Evolutionary conservation across 176 grass and related monocot genomes (phyloP).

Genomic region (Carex scoparia): DNA sequence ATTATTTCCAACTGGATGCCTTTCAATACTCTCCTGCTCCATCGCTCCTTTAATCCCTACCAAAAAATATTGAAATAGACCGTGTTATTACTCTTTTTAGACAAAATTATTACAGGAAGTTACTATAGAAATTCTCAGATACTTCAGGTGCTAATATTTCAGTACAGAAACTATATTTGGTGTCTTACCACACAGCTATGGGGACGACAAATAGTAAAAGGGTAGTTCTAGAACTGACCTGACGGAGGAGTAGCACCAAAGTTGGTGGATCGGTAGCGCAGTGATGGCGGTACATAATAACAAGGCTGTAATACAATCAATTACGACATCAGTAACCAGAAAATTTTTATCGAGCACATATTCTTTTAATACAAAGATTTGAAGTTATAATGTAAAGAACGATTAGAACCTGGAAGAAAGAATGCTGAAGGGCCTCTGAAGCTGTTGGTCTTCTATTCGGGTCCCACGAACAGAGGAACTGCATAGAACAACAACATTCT

Average conservation of each 20-base stretch:
- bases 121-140: not conserved
- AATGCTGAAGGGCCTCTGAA: constrained; percentile 81
- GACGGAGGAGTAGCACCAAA: constrained; percentile 58
- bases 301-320: constrained; percentile 55
- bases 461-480: constrained; percentile 95
- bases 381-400: constrained; percentile 6
- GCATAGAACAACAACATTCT: constrained; percentile 10
- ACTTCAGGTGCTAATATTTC: not conserved
- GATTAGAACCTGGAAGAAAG: constrained; percentile 80
- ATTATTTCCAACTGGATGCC: constrained; percentile 35
- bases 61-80: constrained; percentile 20
- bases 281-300: constrained; percentile 85
- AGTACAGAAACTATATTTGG: not conserved
- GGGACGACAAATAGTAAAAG: not conserved
- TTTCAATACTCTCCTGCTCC: constrained; percentile 49
- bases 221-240: constrained; percentile 37
- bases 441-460: constrained; percentile 71
- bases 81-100: not conserved
- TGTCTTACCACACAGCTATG: not conserved
- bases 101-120: not conserved
- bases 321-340: constrained; percentile 7
- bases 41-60: constrained; percentile 59
- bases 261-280: constrained; percentile 49
- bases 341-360: not conserved
- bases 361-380: not conserved